These are phyloP conservation scores for Polygonum maritimum DNA, from an alignment of 148 eudicot species.

Conservation along the genomic window DNA sequence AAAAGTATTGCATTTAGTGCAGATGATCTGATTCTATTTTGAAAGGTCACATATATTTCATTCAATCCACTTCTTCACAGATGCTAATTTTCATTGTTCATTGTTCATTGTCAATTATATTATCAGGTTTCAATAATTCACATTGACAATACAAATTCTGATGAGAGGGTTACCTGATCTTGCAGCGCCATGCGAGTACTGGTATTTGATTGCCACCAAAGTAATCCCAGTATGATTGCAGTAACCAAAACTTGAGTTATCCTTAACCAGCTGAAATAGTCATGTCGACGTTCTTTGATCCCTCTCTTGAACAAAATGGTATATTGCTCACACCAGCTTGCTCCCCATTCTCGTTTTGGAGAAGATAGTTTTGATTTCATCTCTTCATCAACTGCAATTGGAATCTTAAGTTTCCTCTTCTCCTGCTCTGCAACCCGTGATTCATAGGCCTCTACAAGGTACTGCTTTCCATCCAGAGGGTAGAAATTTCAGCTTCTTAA, in stretches of 20 bases:
- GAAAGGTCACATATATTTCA: background rate
- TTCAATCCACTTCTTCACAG: background rate
- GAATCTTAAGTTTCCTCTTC: conserved; percentile 56
- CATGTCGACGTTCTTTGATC: conserved; percentile 80
- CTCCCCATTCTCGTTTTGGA: conserved; percentile 79
- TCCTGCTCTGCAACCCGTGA: conserved; percentile 63
- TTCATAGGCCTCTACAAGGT: conserved; percentile 82
- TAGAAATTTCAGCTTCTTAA: background rate
- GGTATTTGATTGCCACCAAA: conserved; percentile 90
- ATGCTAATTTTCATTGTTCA: background rate
- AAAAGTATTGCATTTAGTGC: background rate
- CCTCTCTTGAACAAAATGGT: conserved; percentile 74
- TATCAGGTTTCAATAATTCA: background rate
- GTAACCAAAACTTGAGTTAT: conserved; percentile 79
- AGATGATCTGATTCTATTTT: background rate
- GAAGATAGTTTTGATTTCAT: conserved; percentile 31
- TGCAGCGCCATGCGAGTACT: conserved; percentile 43
- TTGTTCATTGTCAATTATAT: background rate
- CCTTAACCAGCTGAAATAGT: conserved; percentile 95
- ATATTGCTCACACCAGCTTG: conserved; percentile 88
- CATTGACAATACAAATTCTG: background rate
- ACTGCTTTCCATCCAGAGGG: conserved; percentile 30
- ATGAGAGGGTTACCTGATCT: conserved; percentile 57
- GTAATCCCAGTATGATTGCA: conserved; percentile 74
- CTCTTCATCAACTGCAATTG: conserved; percentile 52